Percentiles rank a stretch among this genome's conserved stretches.
Evolutionary conservation across 1,139 yeast genomes (phyloP).

Genomic region (Sugiyamaella xylanicola): DNA sequence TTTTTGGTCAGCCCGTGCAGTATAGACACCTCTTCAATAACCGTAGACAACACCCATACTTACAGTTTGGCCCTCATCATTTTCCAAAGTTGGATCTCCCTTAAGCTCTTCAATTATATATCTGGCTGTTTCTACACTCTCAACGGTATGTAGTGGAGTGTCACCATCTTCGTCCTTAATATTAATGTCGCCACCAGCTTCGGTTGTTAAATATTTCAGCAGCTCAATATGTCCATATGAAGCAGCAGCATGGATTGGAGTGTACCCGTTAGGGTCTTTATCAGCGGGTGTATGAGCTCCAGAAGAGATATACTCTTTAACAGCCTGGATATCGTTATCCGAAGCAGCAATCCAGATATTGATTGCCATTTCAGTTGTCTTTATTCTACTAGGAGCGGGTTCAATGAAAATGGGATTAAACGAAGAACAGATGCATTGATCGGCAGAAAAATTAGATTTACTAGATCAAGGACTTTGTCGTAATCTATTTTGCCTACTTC

Average conservation of each 20-base stretch:
- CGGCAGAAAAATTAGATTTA: conserved; percentile 4
- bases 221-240: conserved; percentile 82
- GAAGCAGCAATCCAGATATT: conserved; percentile 97
- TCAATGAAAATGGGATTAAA: background rate
- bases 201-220: conserved; percentile 56
- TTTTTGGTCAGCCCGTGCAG: too few species aligned
- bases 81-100: conserved; percentile 66
- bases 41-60: too few species aligned
- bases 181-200: conserved; percentile 74
- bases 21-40: too few species aligned
- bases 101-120: conserved; percentile 62
- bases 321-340: conserved; percentile 67
- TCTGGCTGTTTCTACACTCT: conserved; percentile 66
- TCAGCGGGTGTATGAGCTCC: conserved; percentile 64
- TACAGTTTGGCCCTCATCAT: conserved; percentile 73
- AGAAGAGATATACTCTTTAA: conserved; percentile 55
- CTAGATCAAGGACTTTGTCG: too few species aligned
- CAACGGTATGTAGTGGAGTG: conserved; percentile 91
- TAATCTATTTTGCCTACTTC: too few species aligned
- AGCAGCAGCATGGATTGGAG: conserved; percentile 96
- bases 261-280: conserved; percentile 89
- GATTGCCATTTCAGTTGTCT: conserved; percentile 4
- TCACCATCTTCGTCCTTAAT: conserved; percentile 89
- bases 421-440: background rate
- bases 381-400: background rate